These are phyloP conservation scores for Neurospora sp. DNA, from an alignment of 495 filamentous ascomycete species.

Conservation along the genomic window DNA sequence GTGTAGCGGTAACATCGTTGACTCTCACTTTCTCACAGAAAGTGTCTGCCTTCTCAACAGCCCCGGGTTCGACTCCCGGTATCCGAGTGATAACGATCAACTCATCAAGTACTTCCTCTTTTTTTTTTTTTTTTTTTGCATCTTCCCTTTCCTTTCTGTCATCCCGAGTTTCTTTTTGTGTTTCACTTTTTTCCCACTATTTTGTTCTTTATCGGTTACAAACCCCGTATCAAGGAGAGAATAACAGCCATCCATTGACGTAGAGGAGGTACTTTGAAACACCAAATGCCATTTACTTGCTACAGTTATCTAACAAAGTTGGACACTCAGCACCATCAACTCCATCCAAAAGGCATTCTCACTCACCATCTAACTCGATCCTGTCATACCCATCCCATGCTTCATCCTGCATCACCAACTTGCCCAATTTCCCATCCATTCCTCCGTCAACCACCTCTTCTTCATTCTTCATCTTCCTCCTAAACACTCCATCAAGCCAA, in stretches of 20 bases:
- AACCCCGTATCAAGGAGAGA: too few relatives aligned
- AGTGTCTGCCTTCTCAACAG: neutral
- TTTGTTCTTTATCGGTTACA: too few relatives aligned
- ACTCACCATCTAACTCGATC: neutral
- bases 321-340: neutral
- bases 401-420: neutral
- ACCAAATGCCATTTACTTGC: too few relatives aligned
- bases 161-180: too few relatives aligned
- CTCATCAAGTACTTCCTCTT: neutral
- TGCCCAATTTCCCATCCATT: neutral
- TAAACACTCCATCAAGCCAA: neutral
- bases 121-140: neutral
- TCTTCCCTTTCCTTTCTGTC: neutral
- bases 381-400: neutral
- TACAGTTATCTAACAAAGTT: too few relatives aligned
- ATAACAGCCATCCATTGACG: too few relatives aligned
- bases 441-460: neutral
- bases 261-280: too few relatives aligned
- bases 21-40: neutral
- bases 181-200: too few relatives aligned
- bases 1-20: neutral
- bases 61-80: neutral
- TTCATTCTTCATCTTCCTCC: neutral
- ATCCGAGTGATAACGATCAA: neutral
- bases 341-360: neutral